Conservation (phyloP, 2,329 filamentous ascomycete genomes). For the Phoma herbarum region DNA sequence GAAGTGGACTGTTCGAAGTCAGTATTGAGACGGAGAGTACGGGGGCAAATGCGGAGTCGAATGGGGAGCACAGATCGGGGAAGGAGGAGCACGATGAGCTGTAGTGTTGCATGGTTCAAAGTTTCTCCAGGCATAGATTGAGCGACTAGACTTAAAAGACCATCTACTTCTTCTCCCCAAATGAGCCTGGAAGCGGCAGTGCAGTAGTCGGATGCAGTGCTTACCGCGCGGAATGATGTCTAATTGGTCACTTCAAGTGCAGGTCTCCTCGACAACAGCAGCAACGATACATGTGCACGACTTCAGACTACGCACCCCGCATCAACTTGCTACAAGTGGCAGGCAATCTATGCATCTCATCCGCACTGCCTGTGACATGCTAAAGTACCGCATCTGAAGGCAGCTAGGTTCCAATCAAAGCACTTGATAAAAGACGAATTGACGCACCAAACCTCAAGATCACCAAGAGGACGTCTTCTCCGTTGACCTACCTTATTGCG, state of each 20-base stretch:
- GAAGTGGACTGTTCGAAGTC: conserved; percentile 34
- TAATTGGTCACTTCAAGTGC: not conserved
- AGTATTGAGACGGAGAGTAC: conserved; percentile 27
- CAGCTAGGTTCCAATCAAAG: too few relatives aligned
- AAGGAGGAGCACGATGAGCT: conserved; percentile 11
- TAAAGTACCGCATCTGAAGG: too few relatives aligned
- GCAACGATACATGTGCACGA: not conserved
- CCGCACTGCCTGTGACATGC: too few relatives aligned
- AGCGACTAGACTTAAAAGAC: not conserved
- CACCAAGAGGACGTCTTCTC: too few relatives aligned
- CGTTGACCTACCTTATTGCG: too few relatives aligned
- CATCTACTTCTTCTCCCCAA: not conserved
- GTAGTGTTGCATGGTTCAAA: not conserved
- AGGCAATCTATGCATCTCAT: too few relatives aligned
- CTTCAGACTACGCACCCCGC: not conserved
- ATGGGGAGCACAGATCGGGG: not conserved
- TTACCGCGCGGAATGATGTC: not conserved
- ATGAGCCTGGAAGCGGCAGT: not conserved
- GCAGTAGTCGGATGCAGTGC: not conserved
- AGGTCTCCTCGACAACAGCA: not conserved
- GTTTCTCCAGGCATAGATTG: not conserved
- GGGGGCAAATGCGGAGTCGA: not conserved
- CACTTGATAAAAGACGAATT: too few relatives aligned
- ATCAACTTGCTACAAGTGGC: not conserved
- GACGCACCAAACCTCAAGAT: too few relatives aligned